These are phyloP conservation scores for Gracilaria vermiculophylla DNA, from an alignment of 23 red algal genomes.

Conservation along the genomic window DNA sequence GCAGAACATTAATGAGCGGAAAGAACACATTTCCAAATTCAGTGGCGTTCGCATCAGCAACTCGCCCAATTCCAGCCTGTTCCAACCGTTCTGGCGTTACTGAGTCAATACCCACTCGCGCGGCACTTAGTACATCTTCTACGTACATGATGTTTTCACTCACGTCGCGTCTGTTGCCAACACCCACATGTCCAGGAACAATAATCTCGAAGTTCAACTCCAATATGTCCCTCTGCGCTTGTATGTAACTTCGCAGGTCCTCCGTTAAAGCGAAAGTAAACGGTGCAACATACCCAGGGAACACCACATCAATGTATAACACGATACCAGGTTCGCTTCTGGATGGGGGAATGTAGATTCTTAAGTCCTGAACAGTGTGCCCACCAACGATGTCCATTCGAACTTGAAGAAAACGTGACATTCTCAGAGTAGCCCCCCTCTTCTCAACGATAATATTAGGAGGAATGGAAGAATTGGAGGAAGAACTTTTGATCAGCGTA, in stretches of 20 bases:
- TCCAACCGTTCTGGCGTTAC: not conserved
- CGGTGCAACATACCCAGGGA: not conserved
- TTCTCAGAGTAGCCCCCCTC: not conserved
- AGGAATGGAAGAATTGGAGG: not conserved
- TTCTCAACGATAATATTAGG: not conserved
- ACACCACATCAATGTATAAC: conserved; percentile 40
- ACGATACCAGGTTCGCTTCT: not conserved
- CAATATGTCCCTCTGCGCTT: conserved; percentile 5
- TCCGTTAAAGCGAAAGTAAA: conserved; percentile 18
- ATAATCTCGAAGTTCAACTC: conserved; percentile 15
- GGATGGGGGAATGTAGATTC: conserved; percentile 25
- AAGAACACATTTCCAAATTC: conserved; percentile 48
- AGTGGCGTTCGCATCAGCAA: not conserved
- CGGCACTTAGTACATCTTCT: conserved; percentile 19
- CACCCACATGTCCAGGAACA: conserved; percentile 7
- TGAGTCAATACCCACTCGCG: not conserved
- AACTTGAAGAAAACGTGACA: not conserved
- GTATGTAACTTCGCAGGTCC: conserved; percentile 21
- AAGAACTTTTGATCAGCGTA: not conserved
- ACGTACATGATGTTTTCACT: not conserved
- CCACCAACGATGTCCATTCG: conserved; percentile 35
- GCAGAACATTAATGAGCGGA: not conserved
- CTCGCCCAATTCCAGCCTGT: not conserved
- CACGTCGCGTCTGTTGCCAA: not conserved
- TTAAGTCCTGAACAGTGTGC: conserved; percentile 25